phyloP scores from a whole-genome alignment of 495 filamentous ascomycete genomes.

The Hypomontagnella monticulosa region DNA sequence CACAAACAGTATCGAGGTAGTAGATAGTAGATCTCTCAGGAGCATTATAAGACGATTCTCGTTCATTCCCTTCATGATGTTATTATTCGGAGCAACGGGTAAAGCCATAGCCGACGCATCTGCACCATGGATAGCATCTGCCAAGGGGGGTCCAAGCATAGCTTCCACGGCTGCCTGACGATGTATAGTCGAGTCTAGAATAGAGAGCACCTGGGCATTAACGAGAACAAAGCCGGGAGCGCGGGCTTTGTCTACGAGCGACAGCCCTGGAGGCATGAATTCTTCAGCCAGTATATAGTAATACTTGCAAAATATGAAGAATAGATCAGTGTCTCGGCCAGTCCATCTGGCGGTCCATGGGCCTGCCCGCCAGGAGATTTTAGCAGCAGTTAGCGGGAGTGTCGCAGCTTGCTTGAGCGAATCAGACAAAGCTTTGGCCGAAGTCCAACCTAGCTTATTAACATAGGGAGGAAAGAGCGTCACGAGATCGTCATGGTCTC shows the following conservation, averaged over 20 bases:
- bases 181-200: slow-evolving; percentile 88
- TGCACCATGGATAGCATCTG: slow-evolving; percentile 78
- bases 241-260: slow-evolving; percentile 70
- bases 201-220: slow-evolving; percentile 83
- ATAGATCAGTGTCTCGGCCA: slow-evolving; percentile 89
- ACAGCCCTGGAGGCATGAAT: slow-evolving; percentile 72
- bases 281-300: slow-evolving; percentile 85
- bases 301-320: slow-evolving; percentile 94
- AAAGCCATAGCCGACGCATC: slow-evolving; percentile 76
- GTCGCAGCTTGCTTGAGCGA: slow-evolving; percentile 74
- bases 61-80: slow-evolving; percentile 82
- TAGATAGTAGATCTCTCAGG: slow-evolving; percentile 81
- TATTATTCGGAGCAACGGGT: slow-evolving; percentile 67
- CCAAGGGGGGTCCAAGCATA: slow-evolving; percentile 69
- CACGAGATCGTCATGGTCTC: slow-evolving; percentile 68
- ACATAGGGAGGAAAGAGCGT: slow-evolving; percentile 77
- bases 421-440: slow-evolving; percentile 67
- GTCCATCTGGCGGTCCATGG: slow-evolving; percentile 88
- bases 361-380: slow-evolving; percentile 86
- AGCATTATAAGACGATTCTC: slow-evolving; percentile 92
- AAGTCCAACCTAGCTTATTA: slow-evolving; percentile 75
- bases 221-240: slow-evolving; percentile 85
- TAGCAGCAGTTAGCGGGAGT: slow-evolving; percentile 72
- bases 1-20: slow-evolving; percentile 50
- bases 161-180: slow-evolving; percentile 66